Conservation (phyloP, 2,329 filamentous ascomycete genomes). For the Trichoderma cornu-damae region DNA sequence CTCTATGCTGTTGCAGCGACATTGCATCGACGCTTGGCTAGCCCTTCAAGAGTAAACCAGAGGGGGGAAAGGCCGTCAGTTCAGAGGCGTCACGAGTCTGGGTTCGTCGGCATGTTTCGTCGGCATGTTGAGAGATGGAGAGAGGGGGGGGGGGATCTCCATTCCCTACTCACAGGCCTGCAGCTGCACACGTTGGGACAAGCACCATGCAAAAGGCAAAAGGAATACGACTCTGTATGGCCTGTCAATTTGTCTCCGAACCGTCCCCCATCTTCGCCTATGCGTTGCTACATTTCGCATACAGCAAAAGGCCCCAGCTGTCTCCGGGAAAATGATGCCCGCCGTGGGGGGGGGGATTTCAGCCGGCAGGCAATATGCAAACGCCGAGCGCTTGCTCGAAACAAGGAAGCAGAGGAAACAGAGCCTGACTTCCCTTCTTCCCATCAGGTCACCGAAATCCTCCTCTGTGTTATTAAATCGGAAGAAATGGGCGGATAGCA, state of each 20-base stretch:
- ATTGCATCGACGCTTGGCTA: background rate
- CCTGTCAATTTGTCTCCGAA: background rate
- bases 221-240: background rate
- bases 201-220: background rate
- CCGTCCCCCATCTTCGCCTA: background rate
- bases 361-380: background rate
- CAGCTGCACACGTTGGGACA: background rate
- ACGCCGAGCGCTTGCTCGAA: background rate
- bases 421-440: background rate
- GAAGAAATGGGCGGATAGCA: background rate
- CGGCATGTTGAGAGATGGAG: too few relatives aligned
- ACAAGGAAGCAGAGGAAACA: background rate
- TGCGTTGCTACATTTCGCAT: background rate
- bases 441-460: background rate
- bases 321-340: background rate
- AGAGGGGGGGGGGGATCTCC: background rate
- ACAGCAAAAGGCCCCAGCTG: background rate
- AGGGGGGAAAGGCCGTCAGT: background rate
- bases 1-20: background rate
- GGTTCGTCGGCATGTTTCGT: background rate
- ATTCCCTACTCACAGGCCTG: background rate
- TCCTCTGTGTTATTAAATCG: background rate
- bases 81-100: background rate
- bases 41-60: background rate
- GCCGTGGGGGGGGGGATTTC: background rate